phyloP scores from a whole-genome alignment of 2,329 filamentous ascomycete genomes.

The Cyphellophora attinorum region DNA sequence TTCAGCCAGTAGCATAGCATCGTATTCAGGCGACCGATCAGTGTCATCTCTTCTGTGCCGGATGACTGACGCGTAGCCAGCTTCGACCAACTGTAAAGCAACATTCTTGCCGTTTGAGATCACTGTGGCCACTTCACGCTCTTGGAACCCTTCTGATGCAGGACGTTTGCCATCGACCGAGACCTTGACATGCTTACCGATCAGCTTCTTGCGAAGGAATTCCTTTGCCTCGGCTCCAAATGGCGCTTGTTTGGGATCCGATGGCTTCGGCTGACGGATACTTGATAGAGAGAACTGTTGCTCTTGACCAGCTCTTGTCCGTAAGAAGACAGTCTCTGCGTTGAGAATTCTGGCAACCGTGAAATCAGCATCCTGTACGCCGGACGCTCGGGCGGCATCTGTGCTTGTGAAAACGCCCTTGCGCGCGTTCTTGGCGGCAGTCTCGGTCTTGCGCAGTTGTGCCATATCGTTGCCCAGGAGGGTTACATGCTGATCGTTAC shows the following conservation, averaged over 20 bases:
- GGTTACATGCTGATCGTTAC: slow-evolving; percentile 92
- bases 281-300: slow-evolving; percentile 90
- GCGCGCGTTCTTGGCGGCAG: slow-evolving; percentile 66
- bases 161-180: slow-evolving; percentile 84
- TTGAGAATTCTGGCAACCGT: slow-evolving; percentile 76
- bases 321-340: slow-evolving; percentile 79
- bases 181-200: slow-evolving; percentile 90
- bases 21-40: slow-evolving; percentile 88
- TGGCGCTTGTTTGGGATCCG: slow-evolving; percentile 75
- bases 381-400: slow-evolving; percentile 53
- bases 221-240: slow-evolving; percentile 94
- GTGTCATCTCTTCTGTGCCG: slow-evolving; percentile 91
- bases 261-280: slow-evolving; percentile 81
- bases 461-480: slow-evolving; percentile 86
- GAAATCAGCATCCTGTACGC: slow-evolving; percentile 62
- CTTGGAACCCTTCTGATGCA: slow-evolving; percentile 81
- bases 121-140: slow-evolving; percentile 87
- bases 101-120: slow-evolving; percentile 78
- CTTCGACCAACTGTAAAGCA: slow-evolving; percentile 75
- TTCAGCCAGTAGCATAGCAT: slow-evolving; percentile 43
- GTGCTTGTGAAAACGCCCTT: slow-evolving; percentile 74
- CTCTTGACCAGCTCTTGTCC: slow-evolving; percentile 74
- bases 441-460: slow-evolving; percentile 74
- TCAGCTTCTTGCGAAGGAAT: slow-evolving; percentile 83
- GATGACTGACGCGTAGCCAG: slow-evolving; percentile 87